A percentile compares a stretch with the other conserved stretches of the same genome.
Evolutionary conservation across 352 stramenopile species (phyloP).

Genomic region (Phytophthora multivora): DNA sequence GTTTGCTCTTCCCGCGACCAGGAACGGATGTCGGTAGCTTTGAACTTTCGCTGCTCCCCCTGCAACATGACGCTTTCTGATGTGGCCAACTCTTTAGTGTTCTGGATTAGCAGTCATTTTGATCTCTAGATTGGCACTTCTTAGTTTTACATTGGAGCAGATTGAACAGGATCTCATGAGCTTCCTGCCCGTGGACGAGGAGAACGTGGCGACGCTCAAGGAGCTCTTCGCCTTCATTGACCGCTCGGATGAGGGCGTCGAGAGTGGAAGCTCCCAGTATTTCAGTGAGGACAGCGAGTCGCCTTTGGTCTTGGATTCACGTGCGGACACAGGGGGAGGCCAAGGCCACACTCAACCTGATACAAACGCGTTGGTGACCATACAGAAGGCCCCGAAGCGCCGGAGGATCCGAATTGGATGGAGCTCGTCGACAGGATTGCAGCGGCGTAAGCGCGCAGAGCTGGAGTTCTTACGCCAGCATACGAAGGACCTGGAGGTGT

Average conservation of each 20-base stretch:
- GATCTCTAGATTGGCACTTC: conserved; percentile 13
- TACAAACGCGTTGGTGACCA: too few relatives aligned
- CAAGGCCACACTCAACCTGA: too few relatives aligned
- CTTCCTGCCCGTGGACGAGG: conserved; percentile 20
- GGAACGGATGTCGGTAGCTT: neutral
- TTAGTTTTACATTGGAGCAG: neutral
- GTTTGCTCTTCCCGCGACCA: neutral
- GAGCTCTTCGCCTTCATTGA: conserved; percentile 37
- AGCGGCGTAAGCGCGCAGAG: conserved; percentile 33
- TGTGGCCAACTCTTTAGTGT: conserved; percentile 17
- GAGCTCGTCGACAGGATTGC: conserved; percentile 33
- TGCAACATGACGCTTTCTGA: conserved; percentile 13
- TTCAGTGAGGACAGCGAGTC: neutral
- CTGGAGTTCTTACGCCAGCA: conserved; percentile 28
- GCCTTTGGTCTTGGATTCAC: neutral
- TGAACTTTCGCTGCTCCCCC: conserved; percentile 4
- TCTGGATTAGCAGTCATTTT: neutral
- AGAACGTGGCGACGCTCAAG: conserved; percentile 22
- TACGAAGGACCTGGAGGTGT: conserved; percentile 21
- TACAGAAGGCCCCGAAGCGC: conserved; percentile 4
- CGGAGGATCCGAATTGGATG: conserved; percentile 20
- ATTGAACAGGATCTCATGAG: conserved; percentile 15
- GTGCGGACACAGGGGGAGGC: too few relatives aligned
- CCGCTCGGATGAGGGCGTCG: neutral
- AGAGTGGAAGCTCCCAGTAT: neutral